Base-by-base conservation (phyloP, 768 basidiomycete species). In the Mycena amicta region DNA sequence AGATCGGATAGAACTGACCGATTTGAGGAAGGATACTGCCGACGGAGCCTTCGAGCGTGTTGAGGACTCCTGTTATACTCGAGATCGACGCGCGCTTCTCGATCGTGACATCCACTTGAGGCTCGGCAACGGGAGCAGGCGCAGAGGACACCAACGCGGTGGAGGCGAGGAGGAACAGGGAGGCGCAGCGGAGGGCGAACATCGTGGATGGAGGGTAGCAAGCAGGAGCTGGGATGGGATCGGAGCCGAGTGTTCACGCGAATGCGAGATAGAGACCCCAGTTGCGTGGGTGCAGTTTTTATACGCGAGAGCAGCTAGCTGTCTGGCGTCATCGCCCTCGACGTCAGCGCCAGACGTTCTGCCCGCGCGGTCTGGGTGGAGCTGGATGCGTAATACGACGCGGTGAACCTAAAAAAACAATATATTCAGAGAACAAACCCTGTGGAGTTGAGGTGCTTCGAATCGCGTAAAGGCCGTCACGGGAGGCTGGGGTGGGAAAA, bases 121-220 rank as follows among this genome's bases (percentile, higher is more conserved):
- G 43, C 22, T 15, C 22, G 12, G 43, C 8, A 8, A 23, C 22
- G 29, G 30, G 20, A n/a, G 28, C 31, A 8, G 50, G 50, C 26
- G 3, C 28, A 5, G 50, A 25, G 31, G 50, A 52, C 3, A 52
- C 50, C 6, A 52, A 25, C 8, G 43, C 22, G 50, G 6, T 52
- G 16, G 50, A 28, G 29, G 50, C 25, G 23, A 37, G 29, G n/a
- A 52, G 50, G 50, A 52, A 31, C 12, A 52, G 50, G 3, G 50
- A 52, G 29, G 50, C 50, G 20, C 28, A 33, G 20, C 50, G 50
- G 29, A 52, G 50, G 31, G 27, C 26, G 29, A 52, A 52, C 50
- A 52, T 54, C 22, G 53, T 46, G 23, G 4, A 23, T 54, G 43
- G 20, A 8, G 22, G 43, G 43, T 16, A 45, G 22, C 11, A 37